These are phyloP conservation scores for Backusella macrospora DNA, from an alignment of 192 early-diverging fungal species.

Conservation along the genomic window DNA sequence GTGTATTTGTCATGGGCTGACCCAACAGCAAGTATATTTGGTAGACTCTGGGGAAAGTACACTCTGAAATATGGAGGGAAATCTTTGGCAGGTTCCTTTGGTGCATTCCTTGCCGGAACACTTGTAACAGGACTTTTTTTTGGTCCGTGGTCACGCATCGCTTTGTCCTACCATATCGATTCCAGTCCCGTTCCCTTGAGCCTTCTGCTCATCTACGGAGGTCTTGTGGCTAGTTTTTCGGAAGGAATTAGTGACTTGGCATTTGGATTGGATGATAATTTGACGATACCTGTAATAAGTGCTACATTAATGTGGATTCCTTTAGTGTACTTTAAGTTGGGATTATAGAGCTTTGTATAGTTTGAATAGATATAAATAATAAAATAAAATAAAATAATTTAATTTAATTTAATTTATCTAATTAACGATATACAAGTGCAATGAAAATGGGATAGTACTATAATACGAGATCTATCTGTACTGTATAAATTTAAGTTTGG, in stretches of 20 bases:
- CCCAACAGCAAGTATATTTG: constrained; percentile 47
- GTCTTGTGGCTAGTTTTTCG: constrained; percentile 43
- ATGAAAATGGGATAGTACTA: background rate
- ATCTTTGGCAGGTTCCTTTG: constrained; percentile 48
- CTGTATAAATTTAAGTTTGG: background rate
- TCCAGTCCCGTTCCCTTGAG: constrained; percentile 24
- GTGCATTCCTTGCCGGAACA: constrained; percentile 37
- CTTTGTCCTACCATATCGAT: constrained; percentile 12
- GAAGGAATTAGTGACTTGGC: constrained; percentile 43
- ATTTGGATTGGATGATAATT: constrained; percentile 47
- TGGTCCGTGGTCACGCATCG: background rate
- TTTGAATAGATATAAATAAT: background rate
- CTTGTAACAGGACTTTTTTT: constrained; percentile 42
- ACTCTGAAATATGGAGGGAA: constrained; percentile 45
- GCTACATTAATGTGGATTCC: constrained; percentile 44
- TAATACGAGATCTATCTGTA: background rate
- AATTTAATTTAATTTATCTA: background rate
- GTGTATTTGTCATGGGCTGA: constrained; percentile 52
- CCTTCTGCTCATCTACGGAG: constrained; percentile 40
- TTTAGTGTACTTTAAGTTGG: constrained; percentile 26
- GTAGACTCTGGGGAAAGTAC: constrained; percentile 44
- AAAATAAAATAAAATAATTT: background rate
- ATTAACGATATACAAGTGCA: background rate
- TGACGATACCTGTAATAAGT: constrained; percentile 48
- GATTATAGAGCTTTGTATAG: background rate